Evolutionary conservation across 352 stramenopile species (phyloP), one percentile per base, ranked within the genome.

Genomic region (Pythium rishiriense): DNA sequence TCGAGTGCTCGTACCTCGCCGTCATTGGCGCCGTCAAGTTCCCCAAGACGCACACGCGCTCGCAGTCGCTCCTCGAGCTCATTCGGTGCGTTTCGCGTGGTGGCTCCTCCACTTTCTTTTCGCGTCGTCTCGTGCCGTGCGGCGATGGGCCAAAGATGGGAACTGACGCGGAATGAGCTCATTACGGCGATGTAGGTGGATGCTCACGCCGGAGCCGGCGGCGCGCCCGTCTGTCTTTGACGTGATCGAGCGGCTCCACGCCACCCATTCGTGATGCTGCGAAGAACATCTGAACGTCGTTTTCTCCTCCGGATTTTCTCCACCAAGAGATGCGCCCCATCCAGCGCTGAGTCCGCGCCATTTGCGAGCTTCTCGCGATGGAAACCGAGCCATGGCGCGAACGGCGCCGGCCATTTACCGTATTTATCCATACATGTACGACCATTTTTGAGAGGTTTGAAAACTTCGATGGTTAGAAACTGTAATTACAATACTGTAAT

Each of bases 1-100:
- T 87, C 39, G 89, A 96, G 66, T 96, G 87, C 78, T 92, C 85
- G 0, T 97, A 94, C 58, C 71, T 97, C 45, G 75, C 81, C 5
- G 82, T 97, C 25, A 93, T 97, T 50, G 89, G 85, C n/a, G 71
- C 79, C 9, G 72, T 96, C 70, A 90, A 87, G 59, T 93, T 92
- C 53, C 85, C 81, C 0, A 85, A 83, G 42, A 72, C 72, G 17
- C 74, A 74, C 58, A 55, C 73, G 21, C 93, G 88, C 54, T 91
- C 70, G 8, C 60, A 76, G 33, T 82, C 54, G 37, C 42, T 96
- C 22, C 78, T 79, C 47, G 82, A 95, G 5, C 75, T 94, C 61
- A 88, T 94, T 63, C 73, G 75, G 83, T 94, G 48, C 26, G 70
- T 71, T 28, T 6, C 12, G 24, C n/a, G n/a, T n/a, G n/a, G n/a